Evolutionary conservation across 2,329 filamentous ascomycete species (phyloP).

Genomic region (Amauroascus niger): DNA sequence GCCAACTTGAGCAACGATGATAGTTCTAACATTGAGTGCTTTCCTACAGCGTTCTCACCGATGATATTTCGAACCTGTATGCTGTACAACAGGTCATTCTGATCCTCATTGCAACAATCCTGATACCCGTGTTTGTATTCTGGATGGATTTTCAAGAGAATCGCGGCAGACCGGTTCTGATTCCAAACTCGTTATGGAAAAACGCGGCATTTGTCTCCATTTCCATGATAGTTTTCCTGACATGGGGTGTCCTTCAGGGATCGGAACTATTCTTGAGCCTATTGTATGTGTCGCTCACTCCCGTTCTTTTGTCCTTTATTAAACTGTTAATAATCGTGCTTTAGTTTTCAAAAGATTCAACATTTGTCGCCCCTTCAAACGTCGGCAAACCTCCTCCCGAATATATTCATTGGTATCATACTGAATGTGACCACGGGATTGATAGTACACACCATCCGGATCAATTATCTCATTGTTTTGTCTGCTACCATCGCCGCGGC

Average conservation of each 20-base stretch:
- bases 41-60: conserved; percentile 10
- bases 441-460: conserved; percentile 12
- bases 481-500: conserved; percentile 11
- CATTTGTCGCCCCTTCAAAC: conserved; percentile 38
- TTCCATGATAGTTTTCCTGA: conserved; percentile 43
- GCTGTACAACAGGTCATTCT: conserved; percentile 5
- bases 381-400: conserved; percentile 41
- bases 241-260: conserved; percentile 39
- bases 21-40: not conserved
- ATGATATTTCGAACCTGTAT: conserved; percentile 12
- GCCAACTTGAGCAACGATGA: not conserved
- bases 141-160: conserved; percentile 47
- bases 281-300: conserved; percentile 23
- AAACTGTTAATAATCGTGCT: conserved; percentile 17
- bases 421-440: conserved; percentile 15
- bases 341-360: conserved; percentile 45
- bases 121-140: conserved; percentile 41
- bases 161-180: conserved; percentile 43
- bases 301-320: conserved; percentile 18
- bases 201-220: conserved; percentile 48
- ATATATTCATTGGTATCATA: conserved; percentile 32
- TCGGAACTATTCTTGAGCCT: conserved; percentile 43
- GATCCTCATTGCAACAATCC: conserved; percentile 4
- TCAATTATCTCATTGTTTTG: conserved; percentile 12
- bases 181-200: conserved; percentile 55